Percentiles rank a stretch among this genome's conserved stretches.
Conservation (phyloP, 2,329 filamentous ascomycete species). For the Pestalotiopsis sp. region DNA sequence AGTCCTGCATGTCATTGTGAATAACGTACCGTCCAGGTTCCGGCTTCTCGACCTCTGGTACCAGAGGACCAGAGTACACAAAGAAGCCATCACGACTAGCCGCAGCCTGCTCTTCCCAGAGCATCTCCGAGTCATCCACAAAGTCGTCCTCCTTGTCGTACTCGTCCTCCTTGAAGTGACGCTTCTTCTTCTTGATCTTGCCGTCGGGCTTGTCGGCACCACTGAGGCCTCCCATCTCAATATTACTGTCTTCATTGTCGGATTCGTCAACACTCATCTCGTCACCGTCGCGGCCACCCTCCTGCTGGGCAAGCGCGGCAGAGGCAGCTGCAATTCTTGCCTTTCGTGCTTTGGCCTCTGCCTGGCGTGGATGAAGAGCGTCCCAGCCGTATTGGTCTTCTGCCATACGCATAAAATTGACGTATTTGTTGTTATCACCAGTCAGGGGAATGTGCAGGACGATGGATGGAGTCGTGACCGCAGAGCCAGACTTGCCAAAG, state of each 20-base stretch:
- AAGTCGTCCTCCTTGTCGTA: slow-evolving; percentile 85
- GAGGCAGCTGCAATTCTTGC: slow-evolving; percentile 86
- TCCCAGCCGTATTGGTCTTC: slow-evolving; percentile 95
- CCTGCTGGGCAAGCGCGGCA: slow-evolving; percentile 79
- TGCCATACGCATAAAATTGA: slow-evolving; percentile 94
- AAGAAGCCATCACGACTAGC: slow-evolving; percentile 97
- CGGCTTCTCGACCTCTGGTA: slow-evolving; percentile 83
- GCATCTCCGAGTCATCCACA: slow-evolving; percentile 89
- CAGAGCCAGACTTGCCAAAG: slow-evolving; percentile 64
- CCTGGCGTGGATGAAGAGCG: slow-evolving; percentile 86
- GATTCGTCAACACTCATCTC: slow-evolving; percentile 84
- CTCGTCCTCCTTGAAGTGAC: slow-evolving; percentile 79
- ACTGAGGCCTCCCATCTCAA: slow-evolving; percentile 78
- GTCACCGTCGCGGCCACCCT: slow-evolving; percentile 71
- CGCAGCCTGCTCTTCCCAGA: slow-evolving; percentile 94
- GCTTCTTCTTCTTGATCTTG: slow-evolving; percentile 74
- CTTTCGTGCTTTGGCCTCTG: slow-evolving; percentile 84
- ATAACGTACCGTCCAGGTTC: slow-evolving; percentile 51
- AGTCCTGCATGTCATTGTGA: background rate
- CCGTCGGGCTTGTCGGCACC: slow-evolving; percentile 63
- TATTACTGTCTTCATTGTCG: slow-evolving; percentile 78
- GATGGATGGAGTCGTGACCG: slow-evolving; percentile 72
- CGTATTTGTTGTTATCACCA: slow-evolving; percentile 83
- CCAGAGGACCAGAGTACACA: slow-evolving; percentile 90
- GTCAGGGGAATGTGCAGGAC: slow-evolving; percentile 81